Conservation (phyloP, 2,329 filamentous ascomycete genomes). For the Exophiala viscosa region DNA sequence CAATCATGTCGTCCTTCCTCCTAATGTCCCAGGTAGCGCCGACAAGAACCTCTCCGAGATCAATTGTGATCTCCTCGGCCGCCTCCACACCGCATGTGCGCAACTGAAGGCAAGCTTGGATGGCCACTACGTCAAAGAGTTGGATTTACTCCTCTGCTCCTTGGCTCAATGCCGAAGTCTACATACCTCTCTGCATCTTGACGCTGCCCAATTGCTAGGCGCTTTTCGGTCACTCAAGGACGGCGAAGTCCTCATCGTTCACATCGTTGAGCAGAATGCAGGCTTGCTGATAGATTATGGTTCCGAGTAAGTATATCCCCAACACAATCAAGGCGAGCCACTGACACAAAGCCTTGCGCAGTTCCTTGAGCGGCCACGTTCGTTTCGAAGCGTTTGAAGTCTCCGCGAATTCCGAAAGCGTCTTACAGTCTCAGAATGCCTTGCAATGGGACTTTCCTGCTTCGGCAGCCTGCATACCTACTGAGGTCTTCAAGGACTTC, state of each 20-base stretch:
- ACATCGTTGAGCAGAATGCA: slow-evolving; percentile 50
- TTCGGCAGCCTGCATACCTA: slow-evolving; percentile 47
- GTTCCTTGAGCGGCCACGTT: slow-evolving; percentile 29
- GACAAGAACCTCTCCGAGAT: slow-evolving; percentile 32
- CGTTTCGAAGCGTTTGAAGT: slow-evolving; percentile 62
- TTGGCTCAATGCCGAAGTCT: slow-evolving; percentile 6
- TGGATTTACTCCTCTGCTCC: slow-evolving; percentile 5
- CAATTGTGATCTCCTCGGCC: slow-evolving; percentile 31
- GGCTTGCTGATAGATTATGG: slow-evolving; percentile 42
- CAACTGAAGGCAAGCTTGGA: slow-evolving; percentile 16
- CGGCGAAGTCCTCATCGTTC: slow-evolving; percentile 40
- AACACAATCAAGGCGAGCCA: not conserved
- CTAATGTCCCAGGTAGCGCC: slow-evolving; percentile 36
- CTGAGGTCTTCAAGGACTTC: slow-evolving; percentile 40
- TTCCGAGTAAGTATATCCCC: slow-evolving; percentile 31
- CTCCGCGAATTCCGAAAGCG: slow-evolving; percentile 51
- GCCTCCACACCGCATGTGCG: slow-evolving; percentile 30
- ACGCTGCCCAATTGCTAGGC: slow-evolving; percentile 2
- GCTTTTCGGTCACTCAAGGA: slow-evolving; percentile 31
- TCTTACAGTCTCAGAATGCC: slow-evolving; percentile 49
- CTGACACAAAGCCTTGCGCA: slow-evolving; percentile 4
- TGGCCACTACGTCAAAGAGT: not conserved
- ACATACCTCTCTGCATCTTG: slow-evolving; percentile 4
- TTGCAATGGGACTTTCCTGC: slow-evolving; percentile 61
- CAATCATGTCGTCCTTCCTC: slow-evolving; percentile 39